phyloP scores from a whole-genome alignment of 345 rosid species.

The Turnera subulata region DNA sequence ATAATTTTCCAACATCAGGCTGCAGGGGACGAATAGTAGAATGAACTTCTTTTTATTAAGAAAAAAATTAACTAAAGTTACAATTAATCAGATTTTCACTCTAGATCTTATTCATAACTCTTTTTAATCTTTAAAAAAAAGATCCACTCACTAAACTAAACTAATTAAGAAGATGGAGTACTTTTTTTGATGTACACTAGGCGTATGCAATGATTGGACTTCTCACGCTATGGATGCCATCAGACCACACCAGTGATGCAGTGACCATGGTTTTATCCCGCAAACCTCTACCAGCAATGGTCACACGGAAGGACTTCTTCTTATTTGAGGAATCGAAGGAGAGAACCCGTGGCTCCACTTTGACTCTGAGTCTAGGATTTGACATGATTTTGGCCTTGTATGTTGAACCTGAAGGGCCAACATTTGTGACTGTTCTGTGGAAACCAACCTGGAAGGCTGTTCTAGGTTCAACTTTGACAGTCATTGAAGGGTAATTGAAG shows the following conservation, averaged over 20 bases:
- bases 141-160: too few relatives aligned
- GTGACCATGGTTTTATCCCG: background rate
- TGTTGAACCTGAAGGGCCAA: slow-evolving; percentile 39
- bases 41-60: too few relatives aligned
- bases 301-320: slow-evolving; percentile 42
- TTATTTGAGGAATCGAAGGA: slow-evolving; percentile 28
- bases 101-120: too few relatives aligned
- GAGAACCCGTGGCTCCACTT: slow-evolving; percentile 39
- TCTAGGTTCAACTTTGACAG: slow-evolving; percentile 14
- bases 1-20: too few relatives aligned
- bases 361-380: slow-evolving; percentile 14
- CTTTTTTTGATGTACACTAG: too few relatives aligned
- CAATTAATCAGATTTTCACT: too few relatives aligned
- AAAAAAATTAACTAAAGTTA: too few relatives aligned
- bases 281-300: slow-evolving; percentile 15
- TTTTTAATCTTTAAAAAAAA: too few relatives aligned
- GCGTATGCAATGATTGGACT: too few relatives aligned
- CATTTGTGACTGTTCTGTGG: slow-evolving; percentile 56
- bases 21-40: too few relatives aligned
- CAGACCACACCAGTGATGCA: background rate
- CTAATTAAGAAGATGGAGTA: too few relatives aligned
- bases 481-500: slow-evolving; percentile 54
- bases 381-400: slow-evolving; percentile 30
- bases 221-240: background rate
- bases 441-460: slow-evolving; percentile 27